phyloP scores from a whole-genome alignment of 2,329 filamentous ascomycete species.

The Exophiala viscosa region DNA sequence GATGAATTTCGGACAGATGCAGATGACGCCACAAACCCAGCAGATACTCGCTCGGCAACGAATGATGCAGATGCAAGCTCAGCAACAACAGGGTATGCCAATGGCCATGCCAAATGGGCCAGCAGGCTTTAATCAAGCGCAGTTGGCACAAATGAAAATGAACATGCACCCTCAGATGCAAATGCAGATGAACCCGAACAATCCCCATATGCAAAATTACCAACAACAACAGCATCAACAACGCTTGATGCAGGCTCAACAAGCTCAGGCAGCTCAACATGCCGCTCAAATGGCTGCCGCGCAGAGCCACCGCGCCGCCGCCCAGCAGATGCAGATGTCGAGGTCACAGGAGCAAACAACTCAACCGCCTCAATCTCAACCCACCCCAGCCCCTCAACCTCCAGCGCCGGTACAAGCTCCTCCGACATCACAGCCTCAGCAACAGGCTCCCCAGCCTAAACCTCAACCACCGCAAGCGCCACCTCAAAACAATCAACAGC shows the following conservation, averaged over 20 bases:
- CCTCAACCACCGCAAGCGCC: conserved; percentile 35
- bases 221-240: conserved; percentile 45
- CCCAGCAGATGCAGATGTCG: conserved; percentile 42
- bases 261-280: conserved; percentile 32
- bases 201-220: conserved; percentile 41
- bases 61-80: conserved; percentile 23
- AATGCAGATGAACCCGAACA: conserved; percentile 36
- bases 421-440: conserved; percentile 33
- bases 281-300: conserved; percentile 24
- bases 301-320: conserved; percentile 40
- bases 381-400: conserved; percentile 38
- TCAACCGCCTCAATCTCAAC: conserved; percentile 45
- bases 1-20: conserved; percentile 29
- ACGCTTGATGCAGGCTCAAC: conserved; percentile 33
- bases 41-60: conserved; percentile 34
- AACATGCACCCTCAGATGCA: conserved; percentile 23
- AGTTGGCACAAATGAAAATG: conserved; percentile 38
- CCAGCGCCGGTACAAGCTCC: conserved; percentile 38
- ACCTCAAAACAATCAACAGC: conserved; percentile 32
- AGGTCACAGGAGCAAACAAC: conserved; percentile 41
- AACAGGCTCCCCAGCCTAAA: conserved; percentile 36
- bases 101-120: conserved; percentile 24
- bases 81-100: conserved; percentile 24
- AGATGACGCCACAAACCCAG: conserved; percentile 28
- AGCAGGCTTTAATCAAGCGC: conserved; percentile 34